phyloP scores from a whole-genome alignment of 768 basidiomycete genomes.

The Mycena vulgaris region DNA sequence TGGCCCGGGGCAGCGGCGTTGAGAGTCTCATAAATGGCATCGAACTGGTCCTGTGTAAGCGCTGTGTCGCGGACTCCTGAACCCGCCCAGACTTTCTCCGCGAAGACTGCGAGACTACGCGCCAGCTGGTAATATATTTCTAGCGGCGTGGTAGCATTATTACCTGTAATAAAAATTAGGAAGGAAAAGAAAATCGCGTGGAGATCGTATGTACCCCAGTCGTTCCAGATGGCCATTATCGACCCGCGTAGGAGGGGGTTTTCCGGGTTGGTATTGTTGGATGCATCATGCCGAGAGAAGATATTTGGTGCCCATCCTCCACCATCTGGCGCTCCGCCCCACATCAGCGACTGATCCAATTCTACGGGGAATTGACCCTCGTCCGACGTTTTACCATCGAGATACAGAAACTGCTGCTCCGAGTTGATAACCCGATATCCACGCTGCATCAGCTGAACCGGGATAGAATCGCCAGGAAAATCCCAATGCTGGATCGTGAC shows the following conservation, averaged over 20 bases:
- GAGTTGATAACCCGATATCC: slow-evolving; percentile 57
- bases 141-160: slow-evolving; percentile 60
- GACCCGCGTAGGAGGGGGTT: slow-evolving; percentile 49
- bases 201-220: slow-evolving; percentile 49
- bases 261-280: slow-evolving; percentile 50
- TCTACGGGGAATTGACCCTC: slow-evolving; percentile 51
- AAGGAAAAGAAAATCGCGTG: not conserved
- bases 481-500: slow-evolving; percentile 64
- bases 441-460: slow-evolving; percentile 49
- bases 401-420: slow-evolving; percentile 53
- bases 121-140: slow-evolving; percentile 62
- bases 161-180: slow-evolving; percentile 37
- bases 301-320: slow-evolving; percentile 56
- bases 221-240: slow-evolving; percentile 58
- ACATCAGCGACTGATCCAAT: slow-evolving; percentile 48
- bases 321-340: slow-evolving; percentile 48
- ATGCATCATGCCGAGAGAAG: slow-evolving; percentile 45
- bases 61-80: slow-evolving; percentile 51
- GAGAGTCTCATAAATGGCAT: slow-evolving; percentile 51
- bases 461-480: slow-evolving; percentile 51
- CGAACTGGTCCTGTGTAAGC: slow-evolving; percentile 54
- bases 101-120: slow-evolving; percentile 57
- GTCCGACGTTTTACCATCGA: slow-evolving; percentile 53
- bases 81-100: slow-evolving; percentile 61
- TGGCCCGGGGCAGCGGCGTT: slow-evolving; percentile 59